A percentile compares a stretch with the other conserved stretches of the same genome.
Evolutionary conservation across 352 stramenopile species (phyloP).

Genomic region (Globisporangium irregulare): DNA sequence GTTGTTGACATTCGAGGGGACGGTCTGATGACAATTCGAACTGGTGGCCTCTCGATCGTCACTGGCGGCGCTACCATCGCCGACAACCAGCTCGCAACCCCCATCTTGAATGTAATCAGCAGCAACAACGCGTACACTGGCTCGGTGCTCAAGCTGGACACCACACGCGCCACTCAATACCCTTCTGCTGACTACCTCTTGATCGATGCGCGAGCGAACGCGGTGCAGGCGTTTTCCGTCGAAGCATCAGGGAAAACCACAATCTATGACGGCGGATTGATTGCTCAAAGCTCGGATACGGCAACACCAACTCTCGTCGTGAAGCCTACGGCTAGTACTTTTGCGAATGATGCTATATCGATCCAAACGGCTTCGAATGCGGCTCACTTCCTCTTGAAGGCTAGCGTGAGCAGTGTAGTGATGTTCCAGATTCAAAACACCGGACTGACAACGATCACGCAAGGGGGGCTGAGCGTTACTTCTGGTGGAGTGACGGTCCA

Average conservation of each 20-base stretch:
- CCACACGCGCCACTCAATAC: constrained; percentile 23
- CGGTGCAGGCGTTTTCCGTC: constrained; percentile 32
- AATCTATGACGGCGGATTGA: constrained; percentile 37
- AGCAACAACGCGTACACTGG: constrained; percentile 24
- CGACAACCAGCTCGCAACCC: constrained; percentile 19
- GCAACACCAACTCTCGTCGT: constrained; percentile 23
- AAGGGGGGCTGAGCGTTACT: constrained; percentile 40
- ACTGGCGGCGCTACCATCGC: constrained; percentile 41
- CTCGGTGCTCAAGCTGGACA: constrained; percentile 25
- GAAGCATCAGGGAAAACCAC: constrained; percentile 52
- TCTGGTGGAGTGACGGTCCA: constrained; percentile 24
- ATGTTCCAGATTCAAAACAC: constrained; percentile 47
- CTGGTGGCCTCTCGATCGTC: constrained; percentile 33
- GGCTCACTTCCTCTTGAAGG: constrained; percentile 49
- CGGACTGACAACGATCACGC: constrained; percentile 42
- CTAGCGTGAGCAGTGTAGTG: constrained; percentile 20
- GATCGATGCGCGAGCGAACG: constrained; percentile 32
- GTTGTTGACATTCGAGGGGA: constrained; percentile 45
- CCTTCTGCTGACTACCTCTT: constrained; percentile 36
- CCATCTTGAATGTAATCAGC: constrained; percentile 30
- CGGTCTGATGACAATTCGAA: constrained; percentile 44
- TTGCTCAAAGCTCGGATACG: constrained; percentile 28
- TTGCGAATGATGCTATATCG: constrained; percentile 34
- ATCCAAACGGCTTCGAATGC: constrained; percentile 34
- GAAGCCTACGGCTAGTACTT: constrained; percentile 21